Evolutionary conservation across 495 filamentous ascomycete genomes (phyloP), one percentile per base, ranked within the genome.

Genomic region (Neurospora sublineolata): DNA sequence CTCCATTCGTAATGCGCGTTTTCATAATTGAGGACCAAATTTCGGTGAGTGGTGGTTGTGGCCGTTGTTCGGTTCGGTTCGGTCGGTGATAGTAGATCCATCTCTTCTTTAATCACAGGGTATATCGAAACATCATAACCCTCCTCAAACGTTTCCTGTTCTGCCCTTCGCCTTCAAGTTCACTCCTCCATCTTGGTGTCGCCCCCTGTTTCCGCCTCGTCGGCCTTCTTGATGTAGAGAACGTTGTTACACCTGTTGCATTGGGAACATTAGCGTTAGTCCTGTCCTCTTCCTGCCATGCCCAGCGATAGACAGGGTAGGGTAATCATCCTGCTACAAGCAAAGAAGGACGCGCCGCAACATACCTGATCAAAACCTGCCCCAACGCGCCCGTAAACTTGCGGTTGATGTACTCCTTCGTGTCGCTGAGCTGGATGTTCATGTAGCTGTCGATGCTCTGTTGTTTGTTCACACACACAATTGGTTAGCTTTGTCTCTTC

Each of bases 351-450:
- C n/a, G n/a, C n/a, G n/a, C n/a, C n/a, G n/a, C n/a, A n/a, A n/a
- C n/a, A n/a, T 10, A 97, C 93, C 95, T 86, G 75, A 99, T 98
- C 75, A 99, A 79, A 68, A 98, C 95, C 80, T 97, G 89, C 23
- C 95, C 95, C 78, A 99, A 82, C 72, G 84, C 85, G 67, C 92
- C 94, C 38, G 91, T 92, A 77, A 87, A 90, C 87, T 95, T 93
- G 70, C 91, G 92, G 82, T 95, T 90, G 74, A 97, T 90, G 83
- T 87, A 97, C 78, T 98, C 96, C 83, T 96, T 92, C 68, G 95
- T 93, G 76, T 90, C 88, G 76, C 87, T 87, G 69, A 99, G 87
- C 82, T 97, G 92, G 73, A 99, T 89, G 84, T 99, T 99, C 94
- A 99, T 97, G 87, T 98, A 99, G 76, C 91, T 94, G 84, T 99